A percentile compares a stretch with the other conserved stretches of the same genome.
Evolutionary conservation across 768 basidiomycete genomes (phyloP).

Genomic region (Tylopilus subfusipes): DNA sequence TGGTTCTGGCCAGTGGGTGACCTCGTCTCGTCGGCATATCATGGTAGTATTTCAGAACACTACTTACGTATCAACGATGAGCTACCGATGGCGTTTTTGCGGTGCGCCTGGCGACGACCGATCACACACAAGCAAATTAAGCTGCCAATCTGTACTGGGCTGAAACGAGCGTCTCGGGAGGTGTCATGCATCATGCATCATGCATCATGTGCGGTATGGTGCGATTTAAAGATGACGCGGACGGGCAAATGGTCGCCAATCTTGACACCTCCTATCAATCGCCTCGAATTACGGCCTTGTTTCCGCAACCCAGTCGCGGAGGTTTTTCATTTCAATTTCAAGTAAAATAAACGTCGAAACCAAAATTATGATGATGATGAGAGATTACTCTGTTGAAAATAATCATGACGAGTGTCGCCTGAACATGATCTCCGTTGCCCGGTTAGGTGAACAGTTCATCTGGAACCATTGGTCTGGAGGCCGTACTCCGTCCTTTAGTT

Average conservation of each 20-base stretch:
- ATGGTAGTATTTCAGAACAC: too few species aligned
- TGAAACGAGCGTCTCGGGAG: not conserved
- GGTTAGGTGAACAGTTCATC: constrained; percentile 37
- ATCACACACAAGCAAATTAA: too few species aligned
- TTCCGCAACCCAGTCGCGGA: not conserved
- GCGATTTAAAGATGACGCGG: not conserved
- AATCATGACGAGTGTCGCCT: constrained; percentile 24
- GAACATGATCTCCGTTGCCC: constrained; percentile 36
- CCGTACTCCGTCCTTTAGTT: constrained; percentile 33
- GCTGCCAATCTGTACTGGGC: too few species aligned
- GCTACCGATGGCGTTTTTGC: not conserved
- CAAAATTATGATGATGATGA: constrained; percentile 10
- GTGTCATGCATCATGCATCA: not conserved
- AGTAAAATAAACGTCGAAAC: constrained; percentile 9
- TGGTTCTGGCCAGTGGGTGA: too few species aligned
- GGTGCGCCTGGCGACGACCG: not conserved
- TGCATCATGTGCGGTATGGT: not conserved
- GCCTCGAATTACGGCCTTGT: constrained; percentile 5
- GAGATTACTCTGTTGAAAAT: constrained; percentile 8
- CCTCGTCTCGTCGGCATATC: too few species aligned
- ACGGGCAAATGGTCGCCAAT: constrained; percentile 1
- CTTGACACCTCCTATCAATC: constrained; percentile 17
- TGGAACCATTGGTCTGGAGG: constrained; percentile 35
- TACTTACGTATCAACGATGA: not conserved
- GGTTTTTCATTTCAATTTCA: not conserved